These are phyloP conservation scores for Alternaria solani DNA, from an alignment of 2,329 filamentous ascomycete species.

Conservation along the genomic window DNA sequence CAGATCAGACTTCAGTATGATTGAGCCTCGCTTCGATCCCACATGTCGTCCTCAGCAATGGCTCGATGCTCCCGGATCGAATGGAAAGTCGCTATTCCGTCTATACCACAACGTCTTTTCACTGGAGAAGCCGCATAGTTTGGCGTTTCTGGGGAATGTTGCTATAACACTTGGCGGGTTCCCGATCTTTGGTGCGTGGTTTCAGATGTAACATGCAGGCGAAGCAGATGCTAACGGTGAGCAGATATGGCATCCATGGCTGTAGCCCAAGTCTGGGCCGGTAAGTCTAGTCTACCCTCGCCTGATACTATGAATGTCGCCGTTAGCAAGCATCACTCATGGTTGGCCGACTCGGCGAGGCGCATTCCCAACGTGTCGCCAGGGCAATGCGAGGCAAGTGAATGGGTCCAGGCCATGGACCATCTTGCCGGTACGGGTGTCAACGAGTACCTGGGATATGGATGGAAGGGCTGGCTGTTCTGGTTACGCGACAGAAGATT, in stretches of 20 bases:
- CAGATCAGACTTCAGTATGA: slow-evolving; percentile 36
- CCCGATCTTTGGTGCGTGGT: slow-evolving; percentile 17
- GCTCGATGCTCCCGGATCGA: slow-evolving; percentile 27
- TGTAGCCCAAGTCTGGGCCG: slow-evolving; percentile 57
- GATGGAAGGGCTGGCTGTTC: slow-evolving; percentile 52
- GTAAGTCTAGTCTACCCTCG: slow-evolving; percentile 50
- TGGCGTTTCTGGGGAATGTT: slow-evolving; percentile 53
- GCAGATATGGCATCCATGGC: slow-evolving; percentile 57
- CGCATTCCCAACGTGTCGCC: slow-evolving; percentile 44
- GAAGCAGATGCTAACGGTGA: not conserved
- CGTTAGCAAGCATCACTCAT: slow-evolving; percentile 22
- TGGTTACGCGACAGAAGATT: slow-evolving; percentile 53
- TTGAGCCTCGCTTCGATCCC: slow-evolving; percentile 32
- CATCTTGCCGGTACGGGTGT: slow-evolving; percentile 53
- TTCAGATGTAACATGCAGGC: not conserved
- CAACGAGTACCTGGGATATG: slow-evolving; percentile 55
- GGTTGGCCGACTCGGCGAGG: slow-evolving; percentile 45
- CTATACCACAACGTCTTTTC: slow-evolving; percentile 59
- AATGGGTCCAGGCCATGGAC: slow-evolving; percentile 54
- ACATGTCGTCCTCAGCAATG: slow-evolving; percentile 25
- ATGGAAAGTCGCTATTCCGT: slow-evolving; percentile 44
- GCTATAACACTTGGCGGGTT: slow-evolving; percentile 49
- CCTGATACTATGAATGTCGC: slow-evolving; percentile 40
- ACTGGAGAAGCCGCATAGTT: slow-evolving; percentile 53
- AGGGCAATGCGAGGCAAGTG: slow-evolving; percentile 24